phyloP scores from a whole-genome alignment of 73 alveolate species.

The Paramecium biaurelia region DNA sequence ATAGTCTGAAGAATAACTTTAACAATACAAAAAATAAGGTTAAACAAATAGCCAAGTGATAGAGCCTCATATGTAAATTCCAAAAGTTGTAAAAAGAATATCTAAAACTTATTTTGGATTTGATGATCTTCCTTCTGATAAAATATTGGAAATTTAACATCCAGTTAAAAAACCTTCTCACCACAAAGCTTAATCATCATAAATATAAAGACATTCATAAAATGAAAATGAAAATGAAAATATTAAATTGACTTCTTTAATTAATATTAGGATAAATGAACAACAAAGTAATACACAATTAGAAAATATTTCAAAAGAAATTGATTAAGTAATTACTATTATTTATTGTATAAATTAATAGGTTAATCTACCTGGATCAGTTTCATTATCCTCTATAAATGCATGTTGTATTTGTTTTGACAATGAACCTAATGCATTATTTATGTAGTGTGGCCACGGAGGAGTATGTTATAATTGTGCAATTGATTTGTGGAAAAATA shows the following conservation, averaged over 20 bases:
- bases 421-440: slow-evolving; percentile 45
- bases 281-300: not conserved
- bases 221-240: not conserved
- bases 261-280: not conserved
- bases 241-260: not conserved
- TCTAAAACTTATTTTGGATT: slow-evolving; percentile 5
- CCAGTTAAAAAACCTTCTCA: not conserved
- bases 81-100: not conserved
- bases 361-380: not conserved
- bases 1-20: not conserved
- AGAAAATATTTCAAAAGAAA: not conserved
- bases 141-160: not conserved
- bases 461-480: slow-evolving; percentile 63
- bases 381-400: not conserved
- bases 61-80: not conserved
- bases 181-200: not conserved
- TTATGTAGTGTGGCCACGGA: slow-evolving; percentile 64
- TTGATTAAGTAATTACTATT: not conserved
- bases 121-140: not conserved
- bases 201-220: not conserved
- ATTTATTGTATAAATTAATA: not conserved
- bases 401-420: slow-evolving; percentile 58
- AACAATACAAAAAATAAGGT: not conserved
- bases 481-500: slow-evolving; percentile 53
- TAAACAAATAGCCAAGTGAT: not conserved